Evolutionary conservation across 805 yeast species (phyloP), one percentile per base, ranked within the genome.

Genomic region (Ogataea henricii): DNA sequence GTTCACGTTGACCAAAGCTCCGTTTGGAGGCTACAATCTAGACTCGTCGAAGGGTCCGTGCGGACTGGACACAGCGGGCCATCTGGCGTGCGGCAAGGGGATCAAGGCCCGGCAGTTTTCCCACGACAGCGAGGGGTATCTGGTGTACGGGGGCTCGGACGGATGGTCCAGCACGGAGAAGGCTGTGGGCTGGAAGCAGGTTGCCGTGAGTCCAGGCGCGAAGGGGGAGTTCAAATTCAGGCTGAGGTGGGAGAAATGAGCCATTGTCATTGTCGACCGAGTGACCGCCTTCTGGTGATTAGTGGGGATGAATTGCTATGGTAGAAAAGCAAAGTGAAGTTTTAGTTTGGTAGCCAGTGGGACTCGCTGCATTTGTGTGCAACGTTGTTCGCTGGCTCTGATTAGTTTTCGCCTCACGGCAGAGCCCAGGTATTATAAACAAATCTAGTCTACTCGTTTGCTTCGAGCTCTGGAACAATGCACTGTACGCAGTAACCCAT

Each of bases 41-140:
- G 74, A 74, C 50, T 78, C 94, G 1, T 79, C 88, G 33, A 81
- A 78, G 57, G 97, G 97, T 0, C 78, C 72, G 51, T 91, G 97
- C 69, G 84, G 82, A 1, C 53, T 83, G 3, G 66, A 59, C 45
- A 37, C 47, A 1, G 53, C 48, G 5, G 68, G 67, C 2, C 55
- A 60, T 6, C 58, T 70, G 6, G 45, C 47, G 6, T 70, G 74
- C 51, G 60, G 64, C 26, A 54, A 59, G 35, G 58, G 61, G 9
- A 53, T 64, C 7, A 53, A 65, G 27, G 74, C 82, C 26, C 70
- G 75, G 46, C 90, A 86, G 59, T 87, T 87, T 62, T 78, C 76
- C 39, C 74, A 71, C 53, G 77, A 79, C 39, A 70, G 67, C 13
- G 68, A 73, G 1, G 71, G 75, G 3, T 61, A 59, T 21, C 56